A percentile compares a stretch with the other conserved stretches of the same genome.
phyloP scores from a whole-genome alignment of 2,329 filamentous ascomycete species.

The Ambrosiella cleistominuta region DNA sequence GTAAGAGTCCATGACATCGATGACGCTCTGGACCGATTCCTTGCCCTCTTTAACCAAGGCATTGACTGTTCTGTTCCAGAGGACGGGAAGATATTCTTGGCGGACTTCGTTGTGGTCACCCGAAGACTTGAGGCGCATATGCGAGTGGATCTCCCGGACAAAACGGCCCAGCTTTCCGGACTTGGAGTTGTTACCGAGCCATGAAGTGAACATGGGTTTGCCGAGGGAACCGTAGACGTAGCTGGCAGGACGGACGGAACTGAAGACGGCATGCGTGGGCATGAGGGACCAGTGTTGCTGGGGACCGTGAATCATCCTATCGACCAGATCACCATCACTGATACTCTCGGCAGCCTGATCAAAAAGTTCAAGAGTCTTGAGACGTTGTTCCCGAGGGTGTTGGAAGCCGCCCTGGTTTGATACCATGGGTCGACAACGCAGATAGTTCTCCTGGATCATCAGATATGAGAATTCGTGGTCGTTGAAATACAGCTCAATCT shows the following conservation, averaged over 20 bases:
- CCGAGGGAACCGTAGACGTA: constrained; percentile 66
- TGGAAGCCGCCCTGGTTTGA: constrained; percentile 37
- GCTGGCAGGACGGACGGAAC: constrained; percentile 79
- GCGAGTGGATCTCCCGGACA: constrained; percentile 86
- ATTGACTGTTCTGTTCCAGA: constrained; percentile 69
- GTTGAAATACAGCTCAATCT: constrained; percentile 98
- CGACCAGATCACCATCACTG: constrained; percentile 88
- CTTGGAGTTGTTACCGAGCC: constrained; percentile 93
- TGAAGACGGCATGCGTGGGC: constrained; percentile 91
- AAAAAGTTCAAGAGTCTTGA: constrained; percentile 72
- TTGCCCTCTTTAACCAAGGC: constrained; percentile 62
- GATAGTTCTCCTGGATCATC: constrained; percentile 97
- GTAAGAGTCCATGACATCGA: constrained; percentile 93
- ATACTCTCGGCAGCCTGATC: constrained; percentile 89
- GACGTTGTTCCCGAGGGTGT: constrained; percentile 47
- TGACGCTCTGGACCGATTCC: constrained; percentile 64
- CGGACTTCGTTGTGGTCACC: constrained; percentile 87
- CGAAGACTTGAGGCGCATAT: constrained; percentile 83
- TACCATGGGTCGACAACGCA: constrained; percentile 59
- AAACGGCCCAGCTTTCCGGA: constrained; percentile 58
- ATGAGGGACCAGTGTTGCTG: constrained; percentile 98
- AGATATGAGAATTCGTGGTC: constrained; percentile 94
- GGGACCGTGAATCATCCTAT: constrained; percentile 94
- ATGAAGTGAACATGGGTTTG: constrained; percentile 64
- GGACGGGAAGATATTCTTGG: constrained; percentile 77